phyloP scores from a whole-genome alignment of 2,329 filamentous ascomycete species.

The Blastomyces parvus region DNA sequence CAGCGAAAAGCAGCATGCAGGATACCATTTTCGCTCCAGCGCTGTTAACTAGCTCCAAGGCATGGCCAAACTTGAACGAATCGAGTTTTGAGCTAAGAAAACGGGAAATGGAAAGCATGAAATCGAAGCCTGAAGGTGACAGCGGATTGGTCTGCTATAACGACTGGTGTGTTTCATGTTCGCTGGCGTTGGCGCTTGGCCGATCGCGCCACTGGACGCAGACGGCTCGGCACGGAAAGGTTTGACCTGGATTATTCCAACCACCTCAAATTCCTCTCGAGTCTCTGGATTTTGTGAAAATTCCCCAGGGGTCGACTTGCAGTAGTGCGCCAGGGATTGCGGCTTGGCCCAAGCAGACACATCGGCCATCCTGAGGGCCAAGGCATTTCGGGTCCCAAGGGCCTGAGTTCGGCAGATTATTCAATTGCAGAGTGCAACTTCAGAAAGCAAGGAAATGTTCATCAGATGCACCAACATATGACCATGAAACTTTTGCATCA shows the following conservation, averaged over 20 bases:
- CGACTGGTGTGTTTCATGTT: constrained; percentile 6
- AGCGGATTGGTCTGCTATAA: neutral
- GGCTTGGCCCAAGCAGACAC: neutral
- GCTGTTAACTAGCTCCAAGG: neutral
- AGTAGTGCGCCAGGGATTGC: neutral
- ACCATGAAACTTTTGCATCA: neutral
- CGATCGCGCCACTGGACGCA: neutral
- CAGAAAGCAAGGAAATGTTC: neutral
- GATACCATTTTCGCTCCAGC: constrained; percentile 2
- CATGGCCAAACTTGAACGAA: neutral
- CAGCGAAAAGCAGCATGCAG: neutral
- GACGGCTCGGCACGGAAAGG: neutral
- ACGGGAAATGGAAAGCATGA: neutral
- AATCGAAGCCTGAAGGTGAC: neutral
- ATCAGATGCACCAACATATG: neutral
- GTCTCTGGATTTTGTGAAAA: neutral
- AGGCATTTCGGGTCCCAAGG: neutral
- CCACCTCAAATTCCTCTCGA: neutral
- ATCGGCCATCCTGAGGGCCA: neutral
- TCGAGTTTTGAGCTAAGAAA: neutral
- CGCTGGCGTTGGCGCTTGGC: neutral
- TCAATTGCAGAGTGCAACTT: neutral
- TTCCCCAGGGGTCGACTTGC: neutral
- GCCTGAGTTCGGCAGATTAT: neutral
- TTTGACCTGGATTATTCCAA: neutral